phyloP scores from a whole-genome alignment of 2,329 filamentous ascomycete species.

The Monilinia fructigena region DNA sequence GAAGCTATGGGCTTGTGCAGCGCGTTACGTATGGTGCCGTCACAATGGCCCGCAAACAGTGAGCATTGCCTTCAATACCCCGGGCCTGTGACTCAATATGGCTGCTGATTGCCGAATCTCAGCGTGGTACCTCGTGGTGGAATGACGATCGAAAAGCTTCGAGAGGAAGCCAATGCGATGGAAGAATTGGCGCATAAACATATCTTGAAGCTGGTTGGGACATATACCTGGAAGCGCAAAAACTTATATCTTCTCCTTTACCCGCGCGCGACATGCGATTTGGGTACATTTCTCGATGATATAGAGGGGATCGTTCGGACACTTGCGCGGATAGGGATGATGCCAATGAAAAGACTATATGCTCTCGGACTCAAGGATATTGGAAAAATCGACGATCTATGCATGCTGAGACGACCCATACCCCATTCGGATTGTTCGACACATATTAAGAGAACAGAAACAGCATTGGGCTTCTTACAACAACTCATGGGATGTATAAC shows the following conservation, averaged over 20 bases:
- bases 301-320: constrained; percentile 45
- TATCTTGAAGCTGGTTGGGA: constrained; percentile 49
- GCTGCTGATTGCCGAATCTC: constrained; percentile 32
- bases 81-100: not conserved
- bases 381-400: constrained; percentile 32
- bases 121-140: constrained; percentile 28
- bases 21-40: constrained; percentile 44
- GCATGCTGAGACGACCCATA: constrained; percentile 16
- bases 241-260: constrained; percentile 49
- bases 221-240: constrained; percentile 45
- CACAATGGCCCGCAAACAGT: constrained; percentile 48
- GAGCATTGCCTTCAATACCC: constrained; percentile 5
- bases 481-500: constrained; percentile 47
- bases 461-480: constrained; percentile 45
- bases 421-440: not conserved
- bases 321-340: constrained; percentile 45
- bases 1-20: constrained; percentile 48
- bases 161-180: constrained; percentile 50
- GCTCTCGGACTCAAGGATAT: constrained; percentile 44
- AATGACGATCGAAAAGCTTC: constrained; percentile 45
- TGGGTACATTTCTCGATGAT: constrained; percentile 46
- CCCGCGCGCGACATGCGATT: constrained; percentile 50
- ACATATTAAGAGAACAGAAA: constrained; percentile 31
- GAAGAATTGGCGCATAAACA: constrained; percentile 49
- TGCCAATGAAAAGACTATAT: constrained; percentile 42